phyloP scores from a whole-genome alignment of 768 basidiomycete genomes.

The Lactifluus echinatus region DNA sequence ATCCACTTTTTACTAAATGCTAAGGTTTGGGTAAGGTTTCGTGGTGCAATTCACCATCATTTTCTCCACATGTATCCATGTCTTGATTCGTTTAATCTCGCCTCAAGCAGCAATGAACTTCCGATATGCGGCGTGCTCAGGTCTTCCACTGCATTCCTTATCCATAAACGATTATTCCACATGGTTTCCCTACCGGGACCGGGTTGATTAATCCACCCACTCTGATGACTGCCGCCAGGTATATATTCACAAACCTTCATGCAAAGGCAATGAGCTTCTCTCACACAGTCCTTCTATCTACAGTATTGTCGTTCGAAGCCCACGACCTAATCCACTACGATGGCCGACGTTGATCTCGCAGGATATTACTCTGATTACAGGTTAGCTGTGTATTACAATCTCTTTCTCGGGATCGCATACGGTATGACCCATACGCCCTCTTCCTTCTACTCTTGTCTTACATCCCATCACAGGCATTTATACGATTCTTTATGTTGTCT shows the following conservation, averaged over 20 bases:
- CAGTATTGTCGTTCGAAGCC: too few relatives aligned
- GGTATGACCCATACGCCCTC: not conserved
- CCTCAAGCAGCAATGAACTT: too few relatives aligned
- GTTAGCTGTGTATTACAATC: not conserved
- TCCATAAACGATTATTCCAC: not conserved
- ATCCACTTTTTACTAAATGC: too few relatives aligned
- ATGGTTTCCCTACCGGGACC: not conserved
- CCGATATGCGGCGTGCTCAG: not conserved
- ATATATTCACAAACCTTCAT: not conserved
- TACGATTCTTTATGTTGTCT: not conserved
- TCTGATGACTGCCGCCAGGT: not conserved
- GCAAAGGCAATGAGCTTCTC: too few relatives aligned
- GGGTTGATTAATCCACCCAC: not conserved
- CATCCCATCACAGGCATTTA: not conserved
- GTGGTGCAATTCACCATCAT: too few relatives aligned
- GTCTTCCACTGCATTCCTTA: not conserved
- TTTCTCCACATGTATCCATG: too few relatives aligned
- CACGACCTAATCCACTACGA: too few relatives aligned
- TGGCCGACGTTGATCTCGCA: not conserved
- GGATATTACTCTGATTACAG: not conserved
- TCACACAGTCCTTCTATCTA: too few relatives aligned
- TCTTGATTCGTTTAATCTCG: too few relatives aligned
- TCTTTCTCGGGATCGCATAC: not conserved
- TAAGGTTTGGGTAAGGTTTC: too few relatives aligned
- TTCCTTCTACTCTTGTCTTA: not conserved